Conservation (phyloP, 129 eudicot species). For the Chrysanthemum seticuspe region DNA sequence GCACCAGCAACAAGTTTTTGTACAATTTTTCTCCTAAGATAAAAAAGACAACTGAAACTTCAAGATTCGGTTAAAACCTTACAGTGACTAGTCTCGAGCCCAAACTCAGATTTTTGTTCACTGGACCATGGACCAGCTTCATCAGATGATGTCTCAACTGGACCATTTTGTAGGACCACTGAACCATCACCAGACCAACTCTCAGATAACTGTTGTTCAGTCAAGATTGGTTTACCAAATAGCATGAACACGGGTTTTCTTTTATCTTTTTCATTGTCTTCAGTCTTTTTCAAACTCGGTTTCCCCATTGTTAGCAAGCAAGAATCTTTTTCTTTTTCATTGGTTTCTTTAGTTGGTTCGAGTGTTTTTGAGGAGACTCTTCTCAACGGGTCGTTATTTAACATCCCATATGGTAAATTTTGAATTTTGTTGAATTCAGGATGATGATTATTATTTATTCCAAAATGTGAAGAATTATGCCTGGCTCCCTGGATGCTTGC, state of each 20-base stretch:
- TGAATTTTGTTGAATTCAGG: slow-evolving; percentile 44
- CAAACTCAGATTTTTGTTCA: slow-evolving; percentile 33
- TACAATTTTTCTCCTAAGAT: slow-evolving; percentile 41
- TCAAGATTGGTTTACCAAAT: slow-evolving; percentile 77
- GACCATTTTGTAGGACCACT: slow-evolving; percentile 56
- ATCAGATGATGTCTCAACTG: slow-evolving; percentile 53
- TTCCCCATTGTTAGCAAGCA: slow-evolving; percentile 51
- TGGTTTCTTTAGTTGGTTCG: slow-evolving; percentile 16
- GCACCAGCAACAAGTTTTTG: slow-evolving; percentile 44
- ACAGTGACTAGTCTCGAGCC: slow-evolving; percentile 43
- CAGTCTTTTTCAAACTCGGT: slow-evolving; percentile 26
- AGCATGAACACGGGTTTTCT: slow-evolving; percentile 44
- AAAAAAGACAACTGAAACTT: slow-evolving; percentile 34
- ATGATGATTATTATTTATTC: slow-evolving; percentile 28
- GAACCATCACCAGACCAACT: slow-evolving; percentile 57
- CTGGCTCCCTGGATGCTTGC: slow-evolving; percentile 99
- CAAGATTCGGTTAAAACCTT: slow-evolving; percentile 45
- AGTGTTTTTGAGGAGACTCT: slow-evolving; percentile 15
- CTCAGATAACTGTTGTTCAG: slow-evolving; percentile 59
- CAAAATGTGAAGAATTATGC: slow-evolving; percentile 63
- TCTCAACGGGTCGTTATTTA: slow-evolving; percentile 30
- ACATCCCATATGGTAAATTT: slow-evolving; percentile 33
- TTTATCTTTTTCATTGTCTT: slow-evolving; percentile 23
- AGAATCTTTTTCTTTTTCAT: slow-evolving; percentile 35
- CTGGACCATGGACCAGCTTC: slow-evolving; percentile 44